Percentiles rank a stretch among this genome's conserved stretches.
Conservation (phyloP, 495 filamentous ascomycete genomes). For the Penicillium goetzii region DNA sequence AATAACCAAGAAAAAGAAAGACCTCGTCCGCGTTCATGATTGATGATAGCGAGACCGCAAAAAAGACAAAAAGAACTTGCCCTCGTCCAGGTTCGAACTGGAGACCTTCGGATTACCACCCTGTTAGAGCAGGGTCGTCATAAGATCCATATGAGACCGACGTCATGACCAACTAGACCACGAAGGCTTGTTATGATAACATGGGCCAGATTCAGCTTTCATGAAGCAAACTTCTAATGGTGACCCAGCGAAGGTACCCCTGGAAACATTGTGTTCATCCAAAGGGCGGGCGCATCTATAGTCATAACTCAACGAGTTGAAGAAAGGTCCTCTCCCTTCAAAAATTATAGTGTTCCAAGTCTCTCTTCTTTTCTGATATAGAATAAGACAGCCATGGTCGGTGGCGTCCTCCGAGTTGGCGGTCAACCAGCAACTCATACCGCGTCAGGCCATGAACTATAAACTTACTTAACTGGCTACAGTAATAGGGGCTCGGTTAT, state of each 20-base stretch:
- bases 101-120: conserved; percentile 13
- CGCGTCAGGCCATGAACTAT: not conserved
- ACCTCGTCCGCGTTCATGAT: not conserved
- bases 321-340: not conserved
- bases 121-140: conserved; percentile 10
- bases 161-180: conserved; percentile 14
- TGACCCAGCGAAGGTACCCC: not conserved
- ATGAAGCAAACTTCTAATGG: not conserved
- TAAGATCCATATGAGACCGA: conserved; percentile 13
- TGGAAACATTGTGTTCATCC: too few relatives aligned
- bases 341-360: not conserved
- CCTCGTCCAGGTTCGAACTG: conserved; percentile 15
- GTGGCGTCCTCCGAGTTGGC: not conserved
- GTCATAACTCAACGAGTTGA: not conserved
- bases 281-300: too few relatives aligned
- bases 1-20: not conserved
- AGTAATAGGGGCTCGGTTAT: not conserved
- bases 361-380: not conserved
- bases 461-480: not conserved
- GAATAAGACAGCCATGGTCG: not conserved
- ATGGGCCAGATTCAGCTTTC: not conserved
- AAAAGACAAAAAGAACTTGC: conserved; percentile 1
- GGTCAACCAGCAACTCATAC: not conserved
- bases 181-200: conserved; percentile 5
- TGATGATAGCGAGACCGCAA: not conserved